Evolutionary conservation across 495 filamentous ascomycete species (phyloP).

Genomic region (Penicillium atrosanguineum): DNA sequence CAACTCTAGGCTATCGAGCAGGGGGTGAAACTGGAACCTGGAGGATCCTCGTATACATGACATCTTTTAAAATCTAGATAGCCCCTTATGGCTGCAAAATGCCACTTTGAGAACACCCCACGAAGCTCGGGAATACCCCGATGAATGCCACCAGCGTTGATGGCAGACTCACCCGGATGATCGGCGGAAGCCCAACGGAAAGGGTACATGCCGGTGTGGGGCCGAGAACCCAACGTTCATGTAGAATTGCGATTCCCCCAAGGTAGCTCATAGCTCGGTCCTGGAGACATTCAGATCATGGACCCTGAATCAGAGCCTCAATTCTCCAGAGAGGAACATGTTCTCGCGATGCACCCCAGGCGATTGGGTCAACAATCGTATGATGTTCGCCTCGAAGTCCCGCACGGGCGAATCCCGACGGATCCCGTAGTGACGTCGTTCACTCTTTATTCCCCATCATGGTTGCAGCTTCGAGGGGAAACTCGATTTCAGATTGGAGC

Average conservation of each 20-base stretch:
- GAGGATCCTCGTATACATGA: neutral
- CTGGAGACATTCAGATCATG: neutral
- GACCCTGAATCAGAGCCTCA: no score
- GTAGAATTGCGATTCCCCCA: slow-evolving; percentile 10
- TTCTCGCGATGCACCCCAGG: neutral
- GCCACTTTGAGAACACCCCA: neutral
- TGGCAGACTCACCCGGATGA: neutral
- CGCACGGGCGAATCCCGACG: slow-evolving; percentile 5
- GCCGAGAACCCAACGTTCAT: neutral
- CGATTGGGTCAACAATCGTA: neutral
- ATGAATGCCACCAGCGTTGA: neutral
- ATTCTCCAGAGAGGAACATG: neutral
- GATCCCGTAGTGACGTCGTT: slow-evolving; percentile 25
- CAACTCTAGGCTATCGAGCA: no score
- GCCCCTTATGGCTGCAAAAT: neutral
- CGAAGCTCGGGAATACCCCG: neutral
- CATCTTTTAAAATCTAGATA: neutral
- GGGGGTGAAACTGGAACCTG: neutral
- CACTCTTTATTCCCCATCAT: slow-evolving; percentile 6
- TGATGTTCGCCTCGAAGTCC: neutral
- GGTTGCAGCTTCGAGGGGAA: neutral
- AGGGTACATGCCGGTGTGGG: neutral
- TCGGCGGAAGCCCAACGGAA: neutral
- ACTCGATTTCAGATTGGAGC: neutral
- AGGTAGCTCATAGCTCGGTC: slow-evolving; percentile 6